A percentile compares a stretch with the other conserved stretches of the same genome.
phyloP scores from a whole-genome alignment of 441 rosid genomes.

The Syzygium syzygioides region DNA sequence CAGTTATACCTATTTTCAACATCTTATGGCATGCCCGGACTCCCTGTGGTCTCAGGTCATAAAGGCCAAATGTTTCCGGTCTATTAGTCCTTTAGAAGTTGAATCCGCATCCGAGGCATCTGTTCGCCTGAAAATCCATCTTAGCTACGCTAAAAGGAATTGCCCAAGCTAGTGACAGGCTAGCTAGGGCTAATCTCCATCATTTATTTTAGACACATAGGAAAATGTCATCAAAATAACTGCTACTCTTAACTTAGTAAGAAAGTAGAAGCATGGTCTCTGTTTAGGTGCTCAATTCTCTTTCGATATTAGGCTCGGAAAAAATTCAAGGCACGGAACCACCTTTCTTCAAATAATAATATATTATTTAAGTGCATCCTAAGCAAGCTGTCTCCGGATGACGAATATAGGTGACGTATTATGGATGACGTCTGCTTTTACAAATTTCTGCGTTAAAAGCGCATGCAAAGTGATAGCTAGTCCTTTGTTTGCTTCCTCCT shows the following conservation, averaged over 20 bases:
- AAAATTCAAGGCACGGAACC: not conserved
- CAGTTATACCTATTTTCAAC: not conserved
- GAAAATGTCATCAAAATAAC: not conserved
- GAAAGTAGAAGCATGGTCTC: not conserved
- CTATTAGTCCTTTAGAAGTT: not conserved
- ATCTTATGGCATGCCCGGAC: not conserved
- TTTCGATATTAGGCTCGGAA: not conserved
- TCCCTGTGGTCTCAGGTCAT: not conserved
- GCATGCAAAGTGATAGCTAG: not conserved
- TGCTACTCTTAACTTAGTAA: not conserved
- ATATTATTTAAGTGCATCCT: not conserved
- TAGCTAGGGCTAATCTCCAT: not conserved
- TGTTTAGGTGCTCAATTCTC: not conserved
- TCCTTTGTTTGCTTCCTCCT: not conserved
- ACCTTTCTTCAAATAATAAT: not conserved
- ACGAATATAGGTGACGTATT: not conserved
- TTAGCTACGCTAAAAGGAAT: not conserved
- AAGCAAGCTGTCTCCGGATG: not conserved
- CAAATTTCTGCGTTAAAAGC: not conserved
- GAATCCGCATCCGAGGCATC: not conserved
- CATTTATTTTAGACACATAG: not conserved
- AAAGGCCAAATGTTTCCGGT: not conserved
- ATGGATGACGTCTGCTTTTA: not conserved
- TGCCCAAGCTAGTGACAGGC: not conserved
- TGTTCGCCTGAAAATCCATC: not conserved